Conservation (phyloP, 2,329 filamentous ascomycete species). For the Beauveria asiatica region DNA sequence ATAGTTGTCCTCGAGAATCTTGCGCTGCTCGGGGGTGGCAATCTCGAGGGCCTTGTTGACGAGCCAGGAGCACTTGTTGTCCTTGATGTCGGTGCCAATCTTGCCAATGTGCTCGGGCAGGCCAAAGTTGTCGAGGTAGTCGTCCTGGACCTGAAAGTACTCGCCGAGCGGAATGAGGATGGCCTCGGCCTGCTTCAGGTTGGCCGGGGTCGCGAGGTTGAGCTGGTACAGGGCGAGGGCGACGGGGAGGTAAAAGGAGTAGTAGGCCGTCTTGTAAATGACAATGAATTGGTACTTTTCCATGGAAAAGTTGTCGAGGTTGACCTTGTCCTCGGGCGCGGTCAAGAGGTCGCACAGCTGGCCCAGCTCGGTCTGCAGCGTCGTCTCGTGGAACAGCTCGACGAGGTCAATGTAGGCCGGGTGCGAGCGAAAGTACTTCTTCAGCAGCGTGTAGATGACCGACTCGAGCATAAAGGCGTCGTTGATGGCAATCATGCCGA, state of each 20-base stretch:
- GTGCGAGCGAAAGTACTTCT: constrained; percentile 86
- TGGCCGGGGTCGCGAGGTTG: constrained; percentile 75
- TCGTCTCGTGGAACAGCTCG: constrained; percentile 93
- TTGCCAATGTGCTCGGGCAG: constrained; percentile 90
- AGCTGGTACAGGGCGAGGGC: constrained; percentile 82
- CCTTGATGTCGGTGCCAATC: constrained; percentile 97
- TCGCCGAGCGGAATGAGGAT: constrained; percentile 96
- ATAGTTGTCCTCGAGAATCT: constrained; percentile 86
- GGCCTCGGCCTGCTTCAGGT: constrained; percentile 79
- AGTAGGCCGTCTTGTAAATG: constrained; percentile 99
- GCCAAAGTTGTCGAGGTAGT: constrained; percentile 97
- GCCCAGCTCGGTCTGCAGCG: constrained; percentile 90
- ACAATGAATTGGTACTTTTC: constrained; percentile 97
- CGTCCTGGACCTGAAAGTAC: constrained; percentile 99
- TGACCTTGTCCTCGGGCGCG: constrained; percentile 85
- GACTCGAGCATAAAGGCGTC: constrained; percentile 94
- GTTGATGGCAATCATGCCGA: constrained; percentile 97
- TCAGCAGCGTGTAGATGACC: constrained; percentile 81
- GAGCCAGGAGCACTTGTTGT: constrained; percentile 99
- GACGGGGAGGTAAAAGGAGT: constrained; percentile 97
- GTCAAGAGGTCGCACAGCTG: constrained; percentile 93
- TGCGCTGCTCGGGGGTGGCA: constrained; percentile 75
- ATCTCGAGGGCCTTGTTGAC: constrained; percentile 86
- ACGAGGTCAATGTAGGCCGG: constrained; percentile 82
- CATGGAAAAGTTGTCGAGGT: constrained; percentile 91